Conservation (phyloP, 2,329 filamentous ascomycete species). For the Aspergillus sojae region DNA sequence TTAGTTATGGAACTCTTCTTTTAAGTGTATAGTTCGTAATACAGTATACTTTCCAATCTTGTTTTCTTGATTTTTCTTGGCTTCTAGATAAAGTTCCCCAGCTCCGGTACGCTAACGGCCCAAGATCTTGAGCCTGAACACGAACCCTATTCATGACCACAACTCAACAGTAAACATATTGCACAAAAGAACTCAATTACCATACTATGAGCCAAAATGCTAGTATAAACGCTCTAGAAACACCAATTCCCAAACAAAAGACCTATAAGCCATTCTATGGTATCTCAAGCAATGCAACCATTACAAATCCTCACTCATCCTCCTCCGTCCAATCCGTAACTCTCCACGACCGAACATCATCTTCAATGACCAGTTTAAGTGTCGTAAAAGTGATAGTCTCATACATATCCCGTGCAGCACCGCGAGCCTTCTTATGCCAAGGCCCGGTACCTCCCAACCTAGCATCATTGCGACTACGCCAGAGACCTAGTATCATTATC, state of each 20-base stretch:
- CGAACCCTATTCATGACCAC: not conserved
- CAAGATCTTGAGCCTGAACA: not conserved
- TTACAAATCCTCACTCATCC: slow-evolving; percentile 25
- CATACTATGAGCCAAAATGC: not conserved
- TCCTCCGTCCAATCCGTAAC: slow-evolving; percentile 58
- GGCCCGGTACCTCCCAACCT: slow-evolving; percentile 62
- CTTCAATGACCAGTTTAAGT: slow-evolving; percentile 65
- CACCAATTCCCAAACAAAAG: not conserved
- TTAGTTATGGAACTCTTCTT: not conserved
- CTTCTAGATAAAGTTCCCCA: not conserved
- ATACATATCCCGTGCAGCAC: slow-evolving; percentile 52
- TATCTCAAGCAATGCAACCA: not conserved
- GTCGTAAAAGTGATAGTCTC: slow-evolving; percentile 70
- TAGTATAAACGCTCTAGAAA: not conserved
- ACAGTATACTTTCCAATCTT: not conserved
- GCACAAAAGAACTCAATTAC: not conserved
- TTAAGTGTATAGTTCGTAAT: not conserved
- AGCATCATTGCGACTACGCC: slow-evolving; percentile 62
- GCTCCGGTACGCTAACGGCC: not conserved
- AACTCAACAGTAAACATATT: not conserved
- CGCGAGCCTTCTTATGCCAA: slow-evolving; percentile 58
- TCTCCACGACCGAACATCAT: slow-evolving; percentile 66
- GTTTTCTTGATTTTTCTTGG: not conserved
- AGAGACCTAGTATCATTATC: slow-evolving; percentile 58
- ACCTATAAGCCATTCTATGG: not conserved